Conservation (phyloP, 345 rosid genomes). For the Aquilaria sinensis region DNA sequence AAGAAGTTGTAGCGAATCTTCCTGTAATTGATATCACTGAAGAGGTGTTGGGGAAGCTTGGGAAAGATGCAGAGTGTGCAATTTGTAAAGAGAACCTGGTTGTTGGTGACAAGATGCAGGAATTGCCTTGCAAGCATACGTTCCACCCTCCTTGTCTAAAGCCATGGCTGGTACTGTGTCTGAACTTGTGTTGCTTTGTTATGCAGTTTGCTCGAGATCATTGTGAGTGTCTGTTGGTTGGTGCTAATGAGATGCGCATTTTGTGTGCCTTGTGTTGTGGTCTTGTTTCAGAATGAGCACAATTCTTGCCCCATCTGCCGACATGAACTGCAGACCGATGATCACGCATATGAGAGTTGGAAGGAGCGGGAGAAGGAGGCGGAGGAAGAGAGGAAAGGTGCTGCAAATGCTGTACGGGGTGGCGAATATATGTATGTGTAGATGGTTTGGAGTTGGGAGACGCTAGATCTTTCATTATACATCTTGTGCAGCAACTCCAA, state of each 20-base stretch:
- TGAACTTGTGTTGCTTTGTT: constrained; percentile 8
- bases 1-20: constrained; percentile 85
- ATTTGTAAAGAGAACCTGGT: constrained; percentile 82
- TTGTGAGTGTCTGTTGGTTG: neutral
- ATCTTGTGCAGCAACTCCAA: neutral
- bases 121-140: constrained; percentile 88
- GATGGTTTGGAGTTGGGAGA: constrained; percentile 3
- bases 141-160: constrained; percentile 94
- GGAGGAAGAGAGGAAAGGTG: constrained; percentile 86
- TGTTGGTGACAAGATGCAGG: constrained; percentile 80
- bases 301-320: constrained; percentile 98
- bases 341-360: constrained; percentile 88
- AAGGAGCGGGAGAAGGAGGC: constrained; percentile 89
- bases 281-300: constrained; percentile 66
- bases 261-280: constrained; percentile 1
- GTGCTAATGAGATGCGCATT: constrained; percentile 3
- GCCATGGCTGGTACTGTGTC: constrained; percentile 90
- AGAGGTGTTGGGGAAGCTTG: constrained; percentile 57
- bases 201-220: neutral
- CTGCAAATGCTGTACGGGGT: constrained; percentile 85
- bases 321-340: constrained; percentile 82
- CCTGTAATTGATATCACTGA: constrained; percentile 58
- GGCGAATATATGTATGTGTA: constrained; percentile 93
- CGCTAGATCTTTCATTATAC: neutral
- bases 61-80: constrained; percentile 75